Evolutionary conservation across 306 rosid genomes (phyloP).

Genomic region (Dicorynia guianensis): DNA sequence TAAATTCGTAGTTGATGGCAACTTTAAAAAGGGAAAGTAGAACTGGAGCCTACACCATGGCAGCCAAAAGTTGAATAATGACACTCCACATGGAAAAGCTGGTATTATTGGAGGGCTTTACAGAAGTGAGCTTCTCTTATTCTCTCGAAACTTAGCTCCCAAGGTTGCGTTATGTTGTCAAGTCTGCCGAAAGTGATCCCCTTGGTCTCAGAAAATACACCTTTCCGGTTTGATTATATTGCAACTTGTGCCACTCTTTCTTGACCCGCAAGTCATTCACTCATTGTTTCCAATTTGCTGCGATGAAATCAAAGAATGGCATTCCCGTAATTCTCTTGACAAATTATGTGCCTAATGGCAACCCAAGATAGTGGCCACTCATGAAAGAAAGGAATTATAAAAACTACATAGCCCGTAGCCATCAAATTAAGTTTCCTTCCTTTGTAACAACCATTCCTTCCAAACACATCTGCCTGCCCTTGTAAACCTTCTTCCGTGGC

Average conservation of each 20-base stretch:
- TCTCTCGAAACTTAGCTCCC: slow-evolving; percentile 60
- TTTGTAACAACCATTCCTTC: slow-evolving; percentile 26
- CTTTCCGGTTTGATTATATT: slow-evolving; percentile 24
- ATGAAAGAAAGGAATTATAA: slow-evolving; percentile 31
- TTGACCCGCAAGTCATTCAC: slow-evolving; percentile 1
- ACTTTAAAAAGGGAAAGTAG: slow-evolving; percentile 7
- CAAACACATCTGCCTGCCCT: slow-evolving; percentile 23
- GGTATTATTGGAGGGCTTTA: slow-evolving; percentile 35
- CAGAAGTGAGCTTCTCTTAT: slow-evolving; percentile 45
- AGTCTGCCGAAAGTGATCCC: slow-evolving; percentile 57
- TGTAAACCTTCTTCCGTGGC: not conserved
- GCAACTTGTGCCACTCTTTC: slow-evolving; percentile 40
- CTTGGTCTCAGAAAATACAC: slow-evolving; percentile 30
- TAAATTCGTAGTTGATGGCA: too few species aligned
- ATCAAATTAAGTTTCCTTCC: slow-evolving; percentile 38
- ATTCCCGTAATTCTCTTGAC: slow-evolving; percentile 29
- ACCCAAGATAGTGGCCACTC: slow-evolving; percentile 12
- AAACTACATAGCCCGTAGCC: slow-evolving; percentile 26
- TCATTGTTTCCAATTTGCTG: slow-evolving; percentile 3
- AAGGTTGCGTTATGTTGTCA: slow-evolving; percentile 54
- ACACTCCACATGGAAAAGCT: slow-evolving; percentile 51
- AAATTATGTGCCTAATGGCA: slow-evolving; percentile 29
- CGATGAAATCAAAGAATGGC: not conserved
- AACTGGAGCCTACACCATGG: slow-evolving; percentile 34
- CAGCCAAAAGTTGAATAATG: slow-evolving; percentile 31